These are phyloP conservation scores for Candida schatavii DNA, from an alignment of 805 yeast genomes.

Conservation along the genomic window DNA sequence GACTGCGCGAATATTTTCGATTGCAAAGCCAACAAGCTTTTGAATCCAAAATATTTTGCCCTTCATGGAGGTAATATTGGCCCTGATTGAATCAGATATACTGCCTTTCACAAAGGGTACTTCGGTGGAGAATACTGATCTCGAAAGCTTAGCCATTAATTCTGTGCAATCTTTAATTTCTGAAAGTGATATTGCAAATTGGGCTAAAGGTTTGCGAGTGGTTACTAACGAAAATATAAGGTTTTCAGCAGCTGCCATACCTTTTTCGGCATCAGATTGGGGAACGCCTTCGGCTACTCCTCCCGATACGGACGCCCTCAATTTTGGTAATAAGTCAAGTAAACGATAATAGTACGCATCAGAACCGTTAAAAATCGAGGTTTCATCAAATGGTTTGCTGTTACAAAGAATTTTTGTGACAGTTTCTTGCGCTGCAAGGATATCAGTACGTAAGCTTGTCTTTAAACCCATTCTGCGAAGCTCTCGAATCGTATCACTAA, in stretches of 20 bases:
- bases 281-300: constrained; percentile 73
- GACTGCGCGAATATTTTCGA: constrained; percentile 13
- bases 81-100: constrained; percentile 14
- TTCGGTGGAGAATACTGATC: constrained; percentile 12
- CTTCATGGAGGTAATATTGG: constrained; percentile 15
- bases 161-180: constrained; percentile 10
- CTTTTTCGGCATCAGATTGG: constrained; percentile 66
- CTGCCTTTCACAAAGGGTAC: background rate
- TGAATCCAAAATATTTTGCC: constrained; percentile 31
- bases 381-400: constrained; percentile 42
- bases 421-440: constrained; percentile 58
- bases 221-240: constrained; percentile 56
- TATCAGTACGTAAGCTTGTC: constrained; percentile 60
- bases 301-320: constrained; percentile 60
- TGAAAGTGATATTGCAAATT: constrained; percentile 22
- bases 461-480: constrained; percentile 75
- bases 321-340: constrained; percentile 76
- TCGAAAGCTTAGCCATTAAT: constrained; percentile 14
- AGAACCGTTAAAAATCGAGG: constrained; percentile 32
- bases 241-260: constrained; percentile 74
- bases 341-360: constrained; percentile 63
- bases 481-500: constrained; percentile 76
- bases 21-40: constrained; percentile 33
- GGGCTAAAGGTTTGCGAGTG: constrained; percentile 46
- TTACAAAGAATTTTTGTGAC: constrained; percentile 61